Conservation (phyloP, 768 basidiomycete species). For the Leucosporidium creatinivorum region DNA sequence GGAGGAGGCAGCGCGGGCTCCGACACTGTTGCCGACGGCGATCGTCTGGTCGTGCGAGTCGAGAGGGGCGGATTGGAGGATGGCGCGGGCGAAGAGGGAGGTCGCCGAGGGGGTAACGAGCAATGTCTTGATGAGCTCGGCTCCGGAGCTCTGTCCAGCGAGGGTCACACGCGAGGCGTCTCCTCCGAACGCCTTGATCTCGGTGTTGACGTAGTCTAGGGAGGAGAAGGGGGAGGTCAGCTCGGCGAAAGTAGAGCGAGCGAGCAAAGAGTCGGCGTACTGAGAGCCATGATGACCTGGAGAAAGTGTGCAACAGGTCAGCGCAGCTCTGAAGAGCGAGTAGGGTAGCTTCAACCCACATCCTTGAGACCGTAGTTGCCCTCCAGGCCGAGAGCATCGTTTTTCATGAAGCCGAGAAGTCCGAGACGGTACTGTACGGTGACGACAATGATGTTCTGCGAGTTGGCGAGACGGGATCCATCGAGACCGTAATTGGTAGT, state of each 20-base stretch:
- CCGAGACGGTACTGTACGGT: constrained; percentile 81
- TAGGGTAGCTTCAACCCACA: not conserved
- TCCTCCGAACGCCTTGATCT: constrained; percentile 61
- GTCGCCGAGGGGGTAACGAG: constrained; percentile 65
- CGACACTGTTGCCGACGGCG: constrained; percentile 9
- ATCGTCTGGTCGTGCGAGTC: constrained; percentile 34
- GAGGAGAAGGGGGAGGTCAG: not conserved
- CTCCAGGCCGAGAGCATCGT: constrained; percentile 30
- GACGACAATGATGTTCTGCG: constrained; percentile 67
- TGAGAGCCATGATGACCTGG: constrained; percentile 54
- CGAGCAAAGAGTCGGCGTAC: constrained; percentile 1
- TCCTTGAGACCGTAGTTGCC: constrained; percentile 66
- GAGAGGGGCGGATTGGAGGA: constrained; percentile 83
- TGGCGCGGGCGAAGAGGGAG: constrained; percentile 65
- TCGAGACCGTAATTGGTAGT: constrained; percentile 66
- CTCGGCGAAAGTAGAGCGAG: not conserved
- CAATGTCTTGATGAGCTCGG: constrained; percentile 64
- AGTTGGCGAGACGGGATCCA: constrained; percentile 63
- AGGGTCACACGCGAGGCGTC: constrained; percentile 51
- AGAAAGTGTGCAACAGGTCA: no score
- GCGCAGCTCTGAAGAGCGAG: no score
- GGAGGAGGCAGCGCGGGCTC: constrained; percentile 46
- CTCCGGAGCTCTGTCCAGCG: constrained; percentile 46
- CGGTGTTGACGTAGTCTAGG: constrained; percentile 54
- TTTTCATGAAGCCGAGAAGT: constrained; percentile 49